Base-by-base conservation (phyloP, 78 protist genomes). In the Dictyostelium brefeldianum region DNA sequence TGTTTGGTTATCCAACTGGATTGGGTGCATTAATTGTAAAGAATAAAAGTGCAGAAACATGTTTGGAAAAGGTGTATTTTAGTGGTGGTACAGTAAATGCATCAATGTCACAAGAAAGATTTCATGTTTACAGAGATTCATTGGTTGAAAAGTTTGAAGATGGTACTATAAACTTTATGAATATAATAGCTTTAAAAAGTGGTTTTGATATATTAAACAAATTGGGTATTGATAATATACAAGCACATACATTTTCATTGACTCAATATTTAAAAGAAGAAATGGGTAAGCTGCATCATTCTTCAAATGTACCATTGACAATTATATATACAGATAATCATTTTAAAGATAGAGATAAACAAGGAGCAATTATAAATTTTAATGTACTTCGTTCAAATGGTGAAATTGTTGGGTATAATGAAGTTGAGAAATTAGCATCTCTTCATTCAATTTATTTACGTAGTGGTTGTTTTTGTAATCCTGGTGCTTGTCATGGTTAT, bases 1-100 rank as follows among this genome's bases (percentile, higher is more conserved):
- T 98, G 70, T 98, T 98, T 75, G 99, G 99, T 12, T 95, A 36
- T 59, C 99, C 99, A 20, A 97, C 99, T 14, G 99, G 99, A 0
- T 17, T 98, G 7, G 99, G 99, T 20, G 98, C 97, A 0, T 84
- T 98, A 22, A 50, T 98, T 50, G 94, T 97, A 31, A 77, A 81
- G 43, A 96, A 94, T 51, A 90, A 78, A 22, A 70, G 50, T 41
- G 46, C 46, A 2, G 57, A 48, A 15, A 18, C 18, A 20, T 29
- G 53, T 5, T 27, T 50, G 10, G 11, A 25, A 8, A 96, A 81
- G 29, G 46, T 10, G 3, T 97, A 96, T 73, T 97, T 93, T n/a
- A 90, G 97, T 29, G 98, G 98, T 15, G 98, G 98, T 27, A 89
- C 98, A 6, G 97, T 97, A 10, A 69, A 80, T 62, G 95, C 96